Conservation (phyloP, 345 rosid species). For the Boechera stricta region DNA sequence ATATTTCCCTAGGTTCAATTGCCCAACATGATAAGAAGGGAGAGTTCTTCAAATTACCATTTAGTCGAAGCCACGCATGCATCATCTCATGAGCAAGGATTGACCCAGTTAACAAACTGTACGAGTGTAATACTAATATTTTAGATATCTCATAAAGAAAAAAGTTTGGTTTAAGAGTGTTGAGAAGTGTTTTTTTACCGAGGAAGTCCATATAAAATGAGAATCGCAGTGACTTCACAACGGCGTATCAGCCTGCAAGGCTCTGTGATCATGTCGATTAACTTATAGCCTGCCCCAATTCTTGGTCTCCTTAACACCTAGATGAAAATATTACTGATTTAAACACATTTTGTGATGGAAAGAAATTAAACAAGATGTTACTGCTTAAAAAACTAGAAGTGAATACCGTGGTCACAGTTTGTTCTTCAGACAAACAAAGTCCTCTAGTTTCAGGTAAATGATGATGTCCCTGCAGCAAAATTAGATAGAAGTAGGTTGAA, state of each 20-base stretch:
- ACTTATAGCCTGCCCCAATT: slow-evolving; percentile 66
- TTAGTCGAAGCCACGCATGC: slow-evolving; percentile 99
- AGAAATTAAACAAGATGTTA: neutral
- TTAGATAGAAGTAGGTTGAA: neutral
- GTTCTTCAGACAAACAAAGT: slow-evolving; percentile 96
- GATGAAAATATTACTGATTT: neutral
- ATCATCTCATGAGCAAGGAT: slow-evolving; percentile 99
- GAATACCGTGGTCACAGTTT: slow-evolving; percentile 80
- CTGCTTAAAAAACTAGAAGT: neutral
- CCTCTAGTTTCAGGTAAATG: slow-evolving; percentile 99
- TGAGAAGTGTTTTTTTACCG: slow-evolving; percentile 53
- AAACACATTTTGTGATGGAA: neutral
- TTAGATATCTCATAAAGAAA: slow-evolving; percentile 24
- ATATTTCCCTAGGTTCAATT: neutral
- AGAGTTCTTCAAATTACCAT: slow-evolving; percentile 55
- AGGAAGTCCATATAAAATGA: slow-evolving; percentile 90
- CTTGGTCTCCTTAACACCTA: slow-evolving; percentile 70
- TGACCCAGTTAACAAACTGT: slow-evolving; percentile 93
- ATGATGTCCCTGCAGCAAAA: slow-evolving; percentile 73
- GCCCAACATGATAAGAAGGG: neutral
- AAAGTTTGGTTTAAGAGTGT: neutral
- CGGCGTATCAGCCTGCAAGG: slow-evolving; percentile 77
- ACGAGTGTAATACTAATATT: neutral
- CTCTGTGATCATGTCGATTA: slow-evolving; percentile 77
- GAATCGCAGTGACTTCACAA: slow-evolving; percentile 99